Percentiles rank a stretch among this genome's conserved stretches.
Evolutionary conservation across 768 basidiomycete species (phyloP).

Genomic region (Heimioporus sp.): DNA sequence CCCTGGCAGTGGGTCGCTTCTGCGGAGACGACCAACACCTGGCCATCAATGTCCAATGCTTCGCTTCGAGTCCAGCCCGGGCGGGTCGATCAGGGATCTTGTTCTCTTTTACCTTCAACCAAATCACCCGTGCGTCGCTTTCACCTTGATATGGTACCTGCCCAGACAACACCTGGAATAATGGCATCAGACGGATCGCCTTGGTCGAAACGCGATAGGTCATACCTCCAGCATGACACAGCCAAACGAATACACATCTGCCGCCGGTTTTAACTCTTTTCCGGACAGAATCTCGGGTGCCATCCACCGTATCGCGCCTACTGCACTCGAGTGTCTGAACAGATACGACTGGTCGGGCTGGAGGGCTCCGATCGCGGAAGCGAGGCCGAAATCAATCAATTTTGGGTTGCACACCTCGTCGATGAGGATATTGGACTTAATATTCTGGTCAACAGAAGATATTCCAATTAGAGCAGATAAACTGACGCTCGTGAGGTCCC

Average conservation of each 20-base stretch:
- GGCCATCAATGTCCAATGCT: background rate
- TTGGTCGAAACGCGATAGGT: too few relatives aligned
- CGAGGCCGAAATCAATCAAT: too few relatives aligned
- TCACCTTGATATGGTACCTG: background rate
- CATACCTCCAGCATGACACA: too few relatives aligned
- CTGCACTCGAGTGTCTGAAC: too few relatives aligned
- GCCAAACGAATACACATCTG: too few relatives aligned
- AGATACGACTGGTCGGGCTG: too few relatives aligned
- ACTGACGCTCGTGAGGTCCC: background rate
- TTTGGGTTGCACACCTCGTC: too few relatives aligned
- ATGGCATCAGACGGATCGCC: too few relatives aligned
- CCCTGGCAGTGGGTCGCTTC: background rate
- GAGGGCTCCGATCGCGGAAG: too few relatives aligned
- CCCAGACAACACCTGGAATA: background rate
- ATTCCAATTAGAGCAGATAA: background rate
- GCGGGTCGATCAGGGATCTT: background rate
- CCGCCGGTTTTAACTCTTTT: too few relatives aligned
- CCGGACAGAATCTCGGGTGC: too few relatives aligned
- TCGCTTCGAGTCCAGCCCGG: background rate
- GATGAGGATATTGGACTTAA: background rate
- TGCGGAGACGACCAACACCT: background rate
- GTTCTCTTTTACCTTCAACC: background rate
- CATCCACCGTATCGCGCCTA: too few relatives aligned
- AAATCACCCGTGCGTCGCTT: background rate
- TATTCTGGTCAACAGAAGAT: background rate